Evolutionary conservation across 768 basidiomycete species (phyloP).

Genomic region (Boletus subparvulus): DNA sequence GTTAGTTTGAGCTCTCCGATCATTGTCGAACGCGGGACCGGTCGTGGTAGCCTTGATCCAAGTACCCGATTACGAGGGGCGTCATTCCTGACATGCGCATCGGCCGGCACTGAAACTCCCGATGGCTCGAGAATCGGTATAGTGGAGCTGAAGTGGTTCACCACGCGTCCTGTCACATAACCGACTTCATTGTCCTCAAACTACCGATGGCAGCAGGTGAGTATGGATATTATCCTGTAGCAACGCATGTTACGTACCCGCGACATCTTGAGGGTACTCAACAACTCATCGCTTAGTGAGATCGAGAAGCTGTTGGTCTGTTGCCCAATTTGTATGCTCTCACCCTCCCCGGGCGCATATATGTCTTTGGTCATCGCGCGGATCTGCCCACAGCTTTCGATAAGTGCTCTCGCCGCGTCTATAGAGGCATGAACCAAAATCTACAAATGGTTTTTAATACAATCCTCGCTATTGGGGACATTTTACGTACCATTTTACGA

Average conservation of each 20-base stretch:
- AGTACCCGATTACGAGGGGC: conserved; percentile 44
- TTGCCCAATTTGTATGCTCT: conserved; percentile 88
- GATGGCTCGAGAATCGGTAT: conserved; percentile 85
- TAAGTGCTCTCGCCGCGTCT: conserved; percentile 66
- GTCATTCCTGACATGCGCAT: conserved; percentile 23
- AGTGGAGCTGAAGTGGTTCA: conserved; percentile 80
- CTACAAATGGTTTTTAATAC: conserved; percentile 39
- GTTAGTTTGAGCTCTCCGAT: conserved; percentile 97
- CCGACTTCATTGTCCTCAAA: conserved; percentile 98
- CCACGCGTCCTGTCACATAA: conserved; percentile 85
- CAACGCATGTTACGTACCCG: conserved; percentile 52
- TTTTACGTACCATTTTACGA: conserved; percentile 75
- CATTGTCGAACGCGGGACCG: conserved; percentile 88
- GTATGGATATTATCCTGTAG: background rate
- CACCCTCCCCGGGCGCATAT: conserved; percentile 71
- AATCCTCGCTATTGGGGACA: background rate
- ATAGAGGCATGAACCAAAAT: conserved; percentile 83
- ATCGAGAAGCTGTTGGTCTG: conserved; percentile 94
- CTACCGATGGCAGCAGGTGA: conserved; percentile 39
- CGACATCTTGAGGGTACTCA: conserved; percentile 80
- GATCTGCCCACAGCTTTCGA: conserved; percentile 79
- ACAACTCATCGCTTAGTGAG: conserved; percentile 85
- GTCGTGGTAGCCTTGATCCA: conserved; percentile 62
- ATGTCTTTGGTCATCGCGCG: conserved; percentile 93
- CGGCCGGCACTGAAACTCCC: conserved; percentile 32